A percentile compares a stretch with the other conserved stretches of the same genome.
Conservation (phyloP, 495 filamentous ascomycete genomes). For the Aspergillus conjunctus region DNA sequence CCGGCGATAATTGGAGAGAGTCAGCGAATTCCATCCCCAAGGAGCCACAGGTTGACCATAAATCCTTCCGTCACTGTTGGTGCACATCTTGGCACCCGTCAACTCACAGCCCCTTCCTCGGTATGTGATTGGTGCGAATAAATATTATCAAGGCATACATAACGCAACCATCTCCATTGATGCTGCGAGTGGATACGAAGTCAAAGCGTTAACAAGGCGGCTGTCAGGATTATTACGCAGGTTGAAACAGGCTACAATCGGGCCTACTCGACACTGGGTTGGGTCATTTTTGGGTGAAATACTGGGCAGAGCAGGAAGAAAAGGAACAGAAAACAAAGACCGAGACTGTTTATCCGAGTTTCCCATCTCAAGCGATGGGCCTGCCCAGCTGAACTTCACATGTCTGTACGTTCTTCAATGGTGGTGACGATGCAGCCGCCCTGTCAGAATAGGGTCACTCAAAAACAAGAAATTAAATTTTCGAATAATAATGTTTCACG, state of each 20-base stretch:
- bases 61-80: neutral
- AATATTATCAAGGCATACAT: neutral
- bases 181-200: constrained; percentile 3
- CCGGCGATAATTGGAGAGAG: neutral
- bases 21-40: neutral
- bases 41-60: constrained; percentile 2
- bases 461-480: neutral
- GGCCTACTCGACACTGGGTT: neutral
- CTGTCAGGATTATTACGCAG: too few species aligned
- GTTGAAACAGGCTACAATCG: neutral
- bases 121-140: neutral
- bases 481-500: too few species aligned
- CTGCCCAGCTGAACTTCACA: neutral
- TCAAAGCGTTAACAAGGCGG: neutral
- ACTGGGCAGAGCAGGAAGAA: neutral
- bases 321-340: neutral
- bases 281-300: neutral
- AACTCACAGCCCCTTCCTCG: neutral
- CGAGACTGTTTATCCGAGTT: neutral
- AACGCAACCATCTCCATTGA: neutral
- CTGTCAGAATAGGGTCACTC: neutral
- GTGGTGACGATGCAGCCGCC: neutral
- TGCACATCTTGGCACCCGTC: neutral
- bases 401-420: neutral
- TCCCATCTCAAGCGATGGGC: neutral